Evolutionary conservation across 352 stramenopile genomes (phyloP), one percentile per base, ranked within the genome.

Genomic region (Globisporangium splendens): DNA sequence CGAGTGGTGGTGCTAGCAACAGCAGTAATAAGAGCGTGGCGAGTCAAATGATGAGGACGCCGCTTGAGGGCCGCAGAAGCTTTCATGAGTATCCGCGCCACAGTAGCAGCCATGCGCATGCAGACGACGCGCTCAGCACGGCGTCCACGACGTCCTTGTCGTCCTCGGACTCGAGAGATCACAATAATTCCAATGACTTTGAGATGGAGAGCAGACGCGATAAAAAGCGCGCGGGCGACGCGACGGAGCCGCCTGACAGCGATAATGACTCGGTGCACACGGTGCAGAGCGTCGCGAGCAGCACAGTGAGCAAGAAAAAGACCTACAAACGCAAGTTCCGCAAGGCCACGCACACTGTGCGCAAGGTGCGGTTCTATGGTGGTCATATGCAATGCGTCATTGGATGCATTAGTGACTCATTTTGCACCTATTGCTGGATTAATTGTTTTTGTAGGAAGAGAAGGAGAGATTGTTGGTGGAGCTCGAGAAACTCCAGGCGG

Each of bases 381-480:
- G 41, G 13, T 35, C 22, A 43, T 41, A 5, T 31, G 24, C 2
- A 31, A 31, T 31, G 24, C 5, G 24, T 31, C 24, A 6, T 31
- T 31, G 24, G 24, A 31, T 31, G 24, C 5, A 31, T 31, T 5
- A 31, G 24, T 31, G 5, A 31, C 24, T 31, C 24, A 31, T 31
- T 31, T 31, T 31, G 24, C 5, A 6, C 24, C 24, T 31, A 31
- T 31, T 5, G 24, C 2, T 31, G 24, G n/a, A n/a, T n/a, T 31
- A 5, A 31, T 31, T 31, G 8, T 35, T n/a, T 22, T 1, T 46
- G 48, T 47, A 71, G 62, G 75, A 84, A 51, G 67, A 84, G 59
- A 81, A 71, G 31, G 46, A 66, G 46, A 54, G 21, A 31, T 51
- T 84, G 0, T 43, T 76, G 17, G 17, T 50, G 14, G 58, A 84